Conservation (phyloP, 2,329 filamentous ascomycete genomes). For the Hymenoscyphus fructigenus region DNA sequence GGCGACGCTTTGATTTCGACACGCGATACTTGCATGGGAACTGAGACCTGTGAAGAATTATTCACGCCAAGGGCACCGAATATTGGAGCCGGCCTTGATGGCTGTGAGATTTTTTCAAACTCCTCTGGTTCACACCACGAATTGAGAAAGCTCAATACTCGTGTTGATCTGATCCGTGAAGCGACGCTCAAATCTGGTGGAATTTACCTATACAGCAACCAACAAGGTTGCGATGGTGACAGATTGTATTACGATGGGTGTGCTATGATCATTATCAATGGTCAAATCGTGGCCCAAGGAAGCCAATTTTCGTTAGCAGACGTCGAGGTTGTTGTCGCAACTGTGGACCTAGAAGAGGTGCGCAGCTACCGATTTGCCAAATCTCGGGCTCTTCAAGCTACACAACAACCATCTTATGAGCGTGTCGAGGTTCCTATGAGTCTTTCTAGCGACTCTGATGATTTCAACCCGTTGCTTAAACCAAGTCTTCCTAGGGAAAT, state of each 20-base stretch:
- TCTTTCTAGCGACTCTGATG: constrained; percentile 42
- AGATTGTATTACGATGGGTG: constrained; percentile 59
- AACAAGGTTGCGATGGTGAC: constrained; percentile 59
- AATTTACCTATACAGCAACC: constrained; percentile 62
- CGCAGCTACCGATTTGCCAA: constrained; percentile 51
- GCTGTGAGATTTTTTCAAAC: constrained; percentile 72
- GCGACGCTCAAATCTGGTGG: constrained; percentile 63
- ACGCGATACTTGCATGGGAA: constrained; percentile 61
- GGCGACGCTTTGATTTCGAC: constrained; percentile 58
- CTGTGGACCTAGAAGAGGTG: constrained; percentile 71
- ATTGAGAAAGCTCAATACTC: constrained; percentile 63
- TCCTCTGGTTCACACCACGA: constrained; percentile 67
- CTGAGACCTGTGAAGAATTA: constrained; percentile 68
- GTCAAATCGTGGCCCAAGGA: constrained; percentile 60
- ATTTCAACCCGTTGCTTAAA: constrained; percentile 45
- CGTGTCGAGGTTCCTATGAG: constrained; percentile 42
- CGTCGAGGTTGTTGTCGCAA: constrained; percentile 66
- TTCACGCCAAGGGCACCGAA: constrained; percentile 56
- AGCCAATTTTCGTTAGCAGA: constrained; percentile 44
- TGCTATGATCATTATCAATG: constrained; percentile 61
- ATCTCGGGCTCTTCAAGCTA: constrained; percentile 27
- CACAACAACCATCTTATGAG: constrained; percentile 40
- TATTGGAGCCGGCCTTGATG: constrained; percentile 62
- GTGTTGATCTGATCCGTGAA: constrained; percentile 64
- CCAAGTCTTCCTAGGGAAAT: constrained; percentile 32